Evolutionary conservation across 2,329 filamentous ascomycete species (phyloP).

Genomic region (Hawksworthiomyces lignivorus): DNA sequence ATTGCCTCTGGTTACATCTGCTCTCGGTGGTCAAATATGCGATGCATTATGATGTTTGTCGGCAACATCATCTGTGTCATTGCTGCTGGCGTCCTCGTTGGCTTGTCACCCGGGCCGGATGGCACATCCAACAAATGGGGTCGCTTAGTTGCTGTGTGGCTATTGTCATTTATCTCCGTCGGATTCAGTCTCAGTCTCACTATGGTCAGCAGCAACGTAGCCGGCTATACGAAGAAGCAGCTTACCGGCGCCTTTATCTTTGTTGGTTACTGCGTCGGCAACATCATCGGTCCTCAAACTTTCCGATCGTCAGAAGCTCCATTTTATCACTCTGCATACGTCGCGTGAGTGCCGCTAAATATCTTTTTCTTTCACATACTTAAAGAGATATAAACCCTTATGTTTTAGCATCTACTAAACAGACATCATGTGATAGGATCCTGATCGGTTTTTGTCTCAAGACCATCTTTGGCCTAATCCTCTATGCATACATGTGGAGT

Average conservation of each 20-base stretch:
- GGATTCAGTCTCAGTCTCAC: constrained; percentile 45
- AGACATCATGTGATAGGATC: no score
- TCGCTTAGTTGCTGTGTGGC: constrained; percentile 47
- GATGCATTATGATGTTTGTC: constrained; percentile 47
- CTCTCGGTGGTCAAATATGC: constrained; percentile 42
- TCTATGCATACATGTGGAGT: constrained; percentile 48
- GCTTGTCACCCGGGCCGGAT: no score
- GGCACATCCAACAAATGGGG: constrained; percentile 43
- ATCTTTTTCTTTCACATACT: no score
- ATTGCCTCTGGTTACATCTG: constrained; percentile 43
- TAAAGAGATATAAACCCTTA: no score
- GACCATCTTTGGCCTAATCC: constrained; percentile 36
- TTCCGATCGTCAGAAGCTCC: constrained; percentile 42
- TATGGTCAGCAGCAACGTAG: constrained; percentile 45
- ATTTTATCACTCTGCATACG: constrained; percentile 39
- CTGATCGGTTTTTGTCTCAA: constrained; percentile 48
- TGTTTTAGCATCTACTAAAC: no score
- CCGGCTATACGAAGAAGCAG: constrained; percentile 48
- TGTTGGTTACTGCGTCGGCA: constrained; percentile 45
- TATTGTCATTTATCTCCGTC: constrained; percentile 22
- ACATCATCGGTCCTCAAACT: constrained; percentile 47
- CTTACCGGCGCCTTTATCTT: constrained; percentile 43
- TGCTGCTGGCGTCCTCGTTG: constrained; percentile 43
- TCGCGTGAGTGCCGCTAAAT: no score
- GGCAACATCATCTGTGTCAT: constrained; percentile 49